Percentiles rank a stretch among this genome's conserved stretches.
phyloP scores from a whole-genome alignment of 2,329 filamentous ascomycete species.

The Cytospora mali region DNA sequence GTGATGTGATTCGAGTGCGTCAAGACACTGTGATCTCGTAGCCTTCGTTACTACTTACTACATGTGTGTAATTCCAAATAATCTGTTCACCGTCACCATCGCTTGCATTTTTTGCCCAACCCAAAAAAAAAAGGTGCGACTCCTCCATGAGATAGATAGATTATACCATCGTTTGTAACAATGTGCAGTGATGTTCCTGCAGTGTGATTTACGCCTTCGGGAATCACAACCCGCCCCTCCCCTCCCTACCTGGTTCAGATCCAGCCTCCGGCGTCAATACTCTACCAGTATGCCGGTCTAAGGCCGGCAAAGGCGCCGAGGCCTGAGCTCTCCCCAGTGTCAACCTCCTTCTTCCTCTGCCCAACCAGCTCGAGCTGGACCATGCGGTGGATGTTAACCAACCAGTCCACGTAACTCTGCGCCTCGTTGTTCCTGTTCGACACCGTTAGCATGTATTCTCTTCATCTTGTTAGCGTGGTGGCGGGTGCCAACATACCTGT shows the following conservation, averaged over 20 bases:
- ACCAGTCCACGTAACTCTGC: constrained; percentile 97
- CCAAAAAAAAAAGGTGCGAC: constrained; percentile 2
- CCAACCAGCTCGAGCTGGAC: constrained; percentile 85
- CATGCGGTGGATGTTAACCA: constrained; percentile 90
- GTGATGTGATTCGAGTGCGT: too few relatives aligned
- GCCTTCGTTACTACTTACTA: background rate
- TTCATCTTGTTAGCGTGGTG: background rate
- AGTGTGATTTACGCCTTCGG: background rate
- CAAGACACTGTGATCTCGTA: constrained; percentile 6
- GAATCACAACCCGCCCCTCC: background rate
- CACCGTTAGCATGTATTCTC: background rate
- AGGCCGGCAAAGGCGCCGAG: constrained; percentile 61
- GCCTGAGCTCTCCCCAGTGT: constrained; percentile 52
- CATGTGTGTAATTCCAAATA: background rate
- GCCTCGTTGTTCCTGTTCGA: constrained; percentile 77
- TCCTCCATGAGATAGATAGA: constrained; percentile 3
- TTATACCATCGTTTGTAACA: background rate
- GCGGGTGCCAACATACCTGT: constrained; percentile 54
- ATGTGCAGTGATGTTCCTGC: constrained; percentile 5
- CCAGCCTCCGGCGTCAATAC: background rate
- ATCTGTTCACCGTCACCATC: constrained; percentile 7
- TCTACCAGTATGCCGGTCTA: constrained; percentile 62
- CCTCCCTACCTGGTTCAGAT: background rate
- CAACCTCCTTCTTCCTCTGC: constrained; percentile 68
- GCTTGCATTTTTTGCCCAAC: constrained; percentile 11